Percentiles rank a stretch among this genome's conserved stretches.
Conservation (phyloP, 148 eudicot species). For the Cornus kousa region DNA sequence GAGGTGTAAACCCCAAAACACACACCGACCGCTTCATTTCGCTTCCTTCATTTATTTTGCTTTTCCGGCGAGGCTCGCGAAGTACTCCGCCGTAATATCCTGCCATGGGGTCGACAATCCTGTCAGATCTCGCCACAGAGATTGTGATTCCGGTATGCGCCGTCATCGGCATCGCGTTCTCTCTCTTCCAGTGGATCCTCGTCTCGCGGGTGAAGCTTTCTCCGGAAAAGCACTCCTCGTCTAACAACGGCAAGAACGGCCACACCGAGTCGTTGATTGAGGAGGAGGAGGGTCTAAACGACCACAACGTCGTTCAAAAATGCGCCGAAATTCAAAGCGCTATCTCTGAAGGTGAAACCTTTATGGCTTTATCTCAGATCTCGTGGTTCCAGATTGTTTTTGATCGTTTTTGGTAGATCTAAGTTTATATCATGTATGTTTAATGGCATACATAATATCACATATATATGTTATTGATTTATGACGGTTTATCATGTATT, state of each 20-base stretch:
- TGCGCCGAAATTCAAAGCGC: slow-evolving; percentile 91
- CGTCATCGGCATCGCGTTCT: not conserved
- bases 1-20: not conserved
- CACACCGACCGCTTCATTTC: not conserved
- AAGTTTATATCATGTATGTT: not conserved
- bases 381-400: not conserved
- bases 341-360: slow-evolving; percentile 73
- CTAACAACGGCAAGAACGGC: slow-evolving; percentile 34
- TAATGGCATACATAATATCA: no score
- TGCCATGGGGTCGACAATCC: not conserved
- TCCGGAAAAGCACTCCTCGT: slow-evolving; percentile 3
- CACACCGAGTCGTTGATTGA: slow-evolving; percentile 59
- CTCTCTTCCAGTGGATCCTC: not conserved
- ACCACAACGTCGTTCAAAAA: slow-evolving; percentile 55
- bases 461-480: no score
- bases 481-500: not conserved
- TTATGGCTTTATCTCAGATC: slow-evolving; percentile 13
- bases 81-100: not conserved
- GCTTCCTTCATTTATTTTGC: not conserved
- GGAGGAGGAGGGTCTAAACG: slow-evolving; percentile 79
- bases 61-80: not conserved
- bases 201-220: not conserved
- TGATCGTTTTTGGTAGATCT: not conserved
- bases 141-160: not conserved
- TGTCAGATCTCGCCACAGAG: not conserved